Evolutionary conservation across 2,329 filamentous ascomycete species (phyloP), one percentile per base, ranked within the genome.

Genomic region (Fusarium tjaetaba): DNA sequence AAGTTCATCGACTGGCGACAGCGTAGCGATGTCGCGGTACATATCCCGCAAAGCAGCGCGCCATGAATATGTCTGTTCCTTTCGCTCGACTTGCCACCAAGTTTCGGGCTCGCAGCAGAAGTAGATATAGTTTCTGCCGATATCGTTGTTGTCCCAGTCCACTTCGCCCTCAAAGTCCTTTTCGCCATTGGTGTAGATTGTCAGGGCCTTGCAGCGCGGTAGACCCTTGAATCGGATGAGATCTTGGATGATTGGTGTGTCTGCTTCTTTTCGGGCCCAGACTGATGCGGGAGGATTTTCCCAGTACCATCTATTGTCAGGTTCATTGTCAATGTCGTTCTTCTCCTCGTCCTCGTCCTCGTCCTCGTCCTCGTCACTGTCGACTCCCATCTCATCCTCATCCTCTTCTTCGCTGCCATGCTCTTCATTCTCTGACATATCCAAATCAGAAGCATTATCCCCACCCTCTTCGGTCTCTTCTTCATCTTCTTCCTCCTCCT

Each of bases 131-230:
- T 15, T n/a, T 7, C 18, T 36, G 0, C 2, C 42, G 11, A 51
- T 45, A 1, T 64, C 34, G 8, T 59, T 61, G 11, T 62, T 52
- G 16, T 72, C 69, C 69, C 65, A 67, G 5, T 56, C 52, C 8
- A 11, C 39, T 11, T 73, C 26, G 0, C 43, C 10, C n/a, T 48
- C 42, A 20, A 72, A 72, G 5, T 39, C 18, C 0, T 65, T 24
- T 7, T 39, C 55, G 2, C 60, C 65, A 4, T 53, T 34, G 2
- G 65, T 62, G 18, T 62, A 18, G 2, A 73, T 22, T 1, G 46
- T 34, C 8, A 72, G 52, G 6, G 15, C 11, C 2, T 34, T 56
- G 22, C 70, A 70, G 2, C 28, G 45, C 0, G 70, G 56, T 2
- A 70, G 30, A 2, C 18, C 45, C 18, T 66, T 69, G 28, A 38